A percentile compares a stretch with the other conserved stretches of the same genome.
Conservation (phyloP, 768 basidiomycete species). For the Lactarius trivialis region DNA sequence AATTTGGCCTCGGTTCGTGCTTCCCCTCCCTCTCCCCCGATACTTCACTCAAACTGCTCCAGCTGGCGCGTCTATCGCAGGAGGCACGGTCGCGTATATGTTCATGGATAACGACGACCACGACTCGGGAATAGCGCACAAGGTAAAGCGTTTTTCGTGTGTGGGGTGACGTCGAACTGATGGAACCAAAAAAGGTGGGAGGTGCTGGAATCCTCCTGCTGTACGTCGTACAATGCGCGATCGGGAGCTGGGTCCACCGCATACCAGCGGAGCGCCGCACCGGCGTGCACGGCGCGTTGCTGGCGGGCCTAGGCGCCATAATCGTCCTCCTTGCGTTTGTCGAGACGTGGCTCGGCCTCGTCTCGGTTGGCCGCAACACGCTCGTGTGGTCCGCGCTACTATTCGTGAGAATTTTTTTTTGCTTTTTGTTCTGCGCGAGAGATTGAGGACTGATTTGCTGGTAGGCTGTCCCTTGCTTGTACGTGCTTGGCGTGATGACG, state of each 20-base stretch:
- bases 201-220: not conserved
- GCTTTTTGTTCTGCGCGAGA: too few relatives aligned
- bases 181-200: too few relatives aligned
- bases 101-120: conserved; percentile 2
- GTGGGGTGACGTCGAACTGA: too few relatives aligned
- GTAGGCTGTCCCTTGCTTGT: not conserved
- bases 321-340: conserved; percentile 6
- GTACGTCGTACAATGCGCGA: conserved; percentile 6
- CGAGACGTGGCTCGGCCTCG: conserved; percentile 8
- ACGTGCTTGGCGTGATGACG: conserved; percentile 1
- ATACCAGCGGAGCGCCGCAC: not conserved
- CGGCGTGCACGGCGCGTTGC: not conserved
- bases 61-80: conserved; percentile 4
- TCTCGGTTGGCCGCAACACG: not conserved
- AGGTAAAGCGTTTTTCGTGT: not conserved
- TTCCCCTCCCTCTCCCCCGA: not conserved
- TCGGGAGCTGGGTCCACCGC: conserved; percentile 2
- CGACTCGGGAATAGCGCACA: not conserved
- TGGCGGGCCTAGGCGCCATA: not conserved
- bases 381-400: not conserved
- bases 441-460: too few relatives aligned
- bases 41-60: not conserved
- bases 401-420: not conserved
- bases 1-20: conserved; percentile 8
- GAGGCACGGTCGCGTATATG: conserved; percentile 15